Evolutionary conservation across 805 yeast species (phyloP), one percentile per base, ranked within the genome.

Genomic region (Yarrowia keelungensis): DNA sequence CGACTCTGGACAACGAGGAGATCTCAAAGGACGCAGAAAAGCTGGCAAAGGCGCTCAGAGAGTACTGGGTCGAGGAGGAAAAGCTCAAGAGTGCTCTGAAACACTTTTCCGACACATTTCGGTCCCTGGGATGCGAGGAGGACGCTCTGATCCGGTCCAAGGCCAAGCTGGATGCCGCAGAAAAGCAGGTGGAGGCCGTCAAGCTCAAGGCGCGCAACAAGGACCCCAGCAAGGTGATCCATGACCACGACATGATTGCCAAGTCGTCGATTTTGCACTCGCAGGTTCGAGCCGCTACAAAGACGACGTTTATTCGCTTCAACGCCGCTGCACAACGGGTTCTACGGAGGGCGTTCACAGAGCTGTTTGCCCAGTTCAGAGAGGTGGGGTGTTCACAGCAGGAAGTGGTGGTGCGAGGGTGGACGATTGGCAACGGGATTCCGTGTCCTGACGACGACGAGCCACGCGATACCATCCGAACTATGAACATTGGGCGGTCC

Each of bases 251-350:
- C n/a, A 62, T 62, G 67, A 41, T 62, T 11, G 56, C 67, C 35
- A 62, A 62, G 47, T 62, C 67, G 39, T 47, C 67, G 14, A 62
- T 62, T 47, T 56, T 62, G 22, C 67, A 62, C 56, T 62, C 67
- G 47, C 67, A 62, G 26, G 67, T 62, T 8, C 35, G 56, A 11
- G 54, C 67, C 10, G 67, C 67, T 8, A 62, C 67, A 11, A 47
- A 41, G 39, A 62, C 67, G n/a, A 62, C 67, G 8, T 62, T 47
- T 39, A 49, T 47, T 10, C 54, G 67, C n/a, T 62, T 62, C 67
- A 62, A 62, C 36, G 67, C 56, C 2, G 56, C 56, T 7, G 67
- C 67, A 2, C 54, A 49, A 11, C 54, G 67, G n/a, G 67, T 62
- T 26, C 26, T 62, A 2, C 54, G 56, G 2, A 19, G 47, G 15